These are phyloP conservation scores for Trypanosoma vivax DNA, from an alignment of 208 protist species.

Conservation along the genomic window DNA sequence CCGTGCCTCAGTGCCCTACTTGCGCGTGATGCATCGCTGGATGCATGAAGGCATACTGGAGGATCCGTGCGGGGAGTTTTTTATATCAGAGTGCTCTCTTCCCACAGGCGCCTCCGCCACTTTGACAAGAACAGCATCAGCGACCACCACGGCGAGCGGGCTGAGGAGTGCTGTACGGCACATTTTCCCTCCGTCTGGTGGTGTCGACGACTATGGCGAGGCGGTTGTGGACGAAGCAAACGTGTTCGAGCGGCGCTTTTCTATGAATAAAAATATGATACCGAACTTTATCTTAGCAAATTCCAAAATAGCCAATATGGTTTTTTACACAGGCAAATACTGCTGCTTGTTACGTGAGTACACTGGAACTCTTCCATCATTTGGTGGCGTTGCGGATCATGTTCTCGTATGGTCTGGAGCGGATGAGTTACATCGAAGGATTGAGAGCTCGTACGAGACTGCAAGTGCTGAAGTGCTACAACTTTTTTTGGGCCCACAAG, in stretches of 20 bases:
- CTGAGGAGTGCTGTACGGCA: conserved; percentile 11
- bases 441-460: conserved; percentile 77
- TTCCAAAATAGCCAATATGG: conserved; percentile 66
- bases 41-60: conserved; percentile 77
- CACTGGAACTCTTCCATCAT: conserved; percentile 42
- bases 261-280: conserved; percentile 76
- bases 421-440: conserved; percentile 55
- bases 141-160: conserved; percentile 1
- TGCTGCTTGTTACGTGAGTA: conserved; percentile 85
- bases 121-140: background rate
- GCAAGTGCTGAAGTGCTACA: conserved; percentile 67
- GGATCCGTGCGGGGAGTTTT: conserved; percentile 82
- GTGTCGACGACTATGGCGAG: conserved; percentile 20
- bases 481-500: conserved; percentile 54
- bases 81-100: conserved; percentile 48
- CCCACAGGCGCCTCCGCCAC: background rate
- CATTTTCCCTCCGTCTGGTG: conserved; percentile 13
- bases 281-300: conserved; percentile 58
- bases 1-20: conserved; percentile 66
- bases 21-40: conserved; percentile 76
- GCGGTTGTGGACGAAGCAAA: conserved; percentile 22
- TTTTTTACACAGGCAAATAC: conserved; percentile 83
- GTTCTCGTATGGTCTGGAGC: conserved; percentile 58
- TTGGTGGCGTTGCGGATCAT: conserved; percentile 31
- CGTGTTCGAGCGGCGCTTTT: conserved; percentile 77